phyloP scores from a whole-genome alignment of 2,329 filamentous ascomycete species.

The Phoma herbarum region DNA sequence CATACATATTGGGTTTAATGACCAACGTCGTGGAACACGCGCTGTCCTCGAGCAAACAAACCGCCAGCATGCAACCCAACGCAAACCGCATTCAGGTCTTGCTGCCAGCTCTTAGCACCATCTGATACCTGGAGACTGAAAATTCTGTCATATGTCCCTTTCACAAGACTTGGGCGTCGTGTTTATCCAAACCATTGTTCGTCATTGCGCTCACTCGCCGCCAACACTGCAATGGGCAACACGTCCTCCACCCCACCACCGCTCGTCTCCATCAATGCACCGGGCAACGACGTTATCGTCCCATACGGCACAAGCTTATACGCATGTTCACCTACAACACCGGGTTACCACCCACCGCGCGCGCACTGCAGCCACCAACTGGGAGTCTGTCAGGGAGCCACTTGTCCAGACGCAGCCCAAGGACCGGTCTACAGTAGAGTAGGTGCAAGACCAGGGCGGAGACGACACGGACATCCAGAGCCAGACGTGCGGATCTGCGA shows the following conservation, averaged over 20 bases:
- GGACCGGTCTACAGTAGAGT: neutral
- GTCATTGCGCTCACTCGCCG: neutral
- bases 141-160: too few species aligned
- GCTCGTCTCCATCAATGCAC: constrained; percentile 34
- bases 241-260: constrained; percentile 34
- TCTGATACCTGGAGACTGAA: neutral
- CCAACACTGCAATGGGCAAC: constrained; percentile 29
- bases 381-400: neutral
- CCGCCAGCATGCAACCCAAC: neutral
- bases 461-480: neutral
- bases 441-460: neutral
- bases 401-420: neutral
- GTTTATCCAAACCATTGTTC: too few species aligned
- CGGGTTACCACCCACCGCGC: constrained; percentile 1
- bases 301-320: constrained; percentile 22
- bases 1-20: neutral
- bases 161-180: too few species aligned
- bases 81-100: neutral
- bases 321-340: neutral
- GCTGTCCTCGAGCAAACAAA: constrained; percentile 7
- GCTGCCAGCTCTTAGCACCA: too few species aligned
- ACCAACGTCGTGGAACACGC: neutral
- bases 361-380: neutral
- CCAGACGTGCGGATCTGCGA: neutral
- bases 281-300: constrained; percentile 31